Base-by-base conservation (phyloP, 768 basidiomycete species). In the Tulasnella sp. region DNA sequence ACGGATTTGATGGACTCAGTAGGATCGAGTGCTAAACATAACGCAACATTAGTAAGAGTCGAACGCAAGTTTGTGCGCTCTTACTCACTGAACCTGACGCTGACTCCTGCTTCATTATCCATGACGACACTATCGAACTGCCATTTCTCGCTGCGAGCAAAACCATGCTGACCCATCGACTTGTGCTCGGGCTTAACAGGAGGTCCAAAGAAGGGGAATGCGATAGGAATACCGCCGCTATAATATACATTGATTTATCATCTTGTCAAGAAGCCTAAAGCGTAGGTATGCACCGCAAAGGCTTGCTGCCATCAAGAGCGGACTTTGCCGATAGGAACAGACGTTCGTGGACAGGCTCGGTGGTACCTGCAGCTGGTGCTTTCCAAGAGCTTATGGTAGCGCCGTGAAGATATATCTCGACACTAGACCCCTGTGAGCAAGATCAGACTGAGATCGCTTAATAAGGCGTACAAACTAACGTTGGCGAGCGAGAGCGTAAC, bases 361-460 rank as follows among this genome's bases (percentile, higher is more conserved):
- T 64, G 51, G 70, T 48, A 17, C 64, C 63, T 21, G 64, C 65
- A 32, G 76, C 75, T 3, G 74, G 70, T 4, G 80, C 73, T 69
- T 83, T 87, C 92, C 92, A 97, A 0, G 92, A 94, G 44, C 84
- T 79, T 17, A 97, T 77, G 0, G 88, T 89, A 0, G 92, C 92
- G 4, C 93, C 93, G 66, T 86, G 95, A 29, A 85, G 72, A 7
- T 89, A 75, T 41, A 90, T 74, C 65, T 82, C 79, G 13, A 53
- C 52, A 27, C 43, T 61, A 11, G 56, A 58, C 24, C 56, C 56
- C 56, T 61, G 43, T 41, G 17, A 41, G 5, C 34, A 38, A 38
- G 7, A 15, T 38, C 15, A 15, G 34, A 38, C 7, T 38, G 5
- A 38, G 15, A 15, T 38, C 34, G 5, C 5, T 38, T 15, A 38